These are phyloP conservation scores for Orbilia oligospora DNA, from an alignment of 2,329 filamentous ascomycete species.

Conservation along the genomic window DNA sequence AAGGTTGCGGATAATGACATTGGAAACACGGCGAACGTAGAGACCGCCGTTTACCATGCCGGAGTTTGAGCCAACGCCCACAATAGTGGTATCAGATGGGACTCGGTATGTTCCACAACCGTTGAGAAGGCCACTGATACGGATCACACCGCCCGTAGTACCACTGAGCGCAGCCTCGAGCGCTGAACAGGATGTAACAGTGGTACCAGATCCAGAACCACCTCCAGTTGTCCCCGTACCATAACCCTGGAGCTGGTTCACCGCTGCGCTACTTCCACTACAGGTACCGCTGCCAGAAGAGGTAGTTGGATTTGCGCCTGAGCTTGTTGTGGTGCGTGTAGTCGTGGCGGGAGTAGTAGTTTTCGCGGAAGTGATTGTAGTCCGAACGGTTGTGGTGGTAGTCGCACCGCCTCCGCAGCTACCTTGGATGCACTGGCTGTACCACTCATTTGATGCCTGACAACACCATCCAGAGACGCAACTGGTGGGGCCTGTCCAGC, in stretches of 20 bases:
- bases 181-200: conserved; percentile 69
- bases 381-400: conserved; percentile 11
- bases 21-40: conserved; percentile 69
- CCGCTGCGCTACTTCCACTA: conserved; percentile 53
- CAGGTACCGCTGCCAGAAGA: conserved; percentile 31
- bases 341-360: conserved; percentile 27
- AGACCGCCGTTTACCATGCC: conserved; percentile 69
- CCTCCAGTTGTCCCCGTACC: conserved; percentile 70
- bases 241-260: conserved; percentile 65
- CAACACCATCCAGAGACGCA: conserved; percentile 69
- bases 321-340: conserved; percentile 34
- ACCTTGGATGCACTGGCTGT: conserved; percentile 67
- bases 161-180: conserved; percentile 68
- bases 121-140: conserved; percentile 69
- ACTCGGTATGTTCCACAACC: conserved; percentile 69
- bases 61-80: conserved; percentile 70
- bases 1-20: conserved; percentile 74
- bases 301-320: conserved; percentile 25
- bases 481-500: conserved; percentile 66
- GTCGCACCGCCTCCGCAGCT: conserved; percentile 16
- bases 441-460: conserved; percentile 67
- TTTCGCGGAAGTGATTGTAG: conserved; percentile 11
- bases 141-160: conserved; percentile 68
- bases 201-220: conserved; percentile 68
- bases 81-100: conserved; percentile 71